Evolutionary conservation across 1,139 yeast species (phyloP), one percentile per base, ranked within the genome.

Genomic region (Hemisphaericaspora lyxosophila): DNA sequence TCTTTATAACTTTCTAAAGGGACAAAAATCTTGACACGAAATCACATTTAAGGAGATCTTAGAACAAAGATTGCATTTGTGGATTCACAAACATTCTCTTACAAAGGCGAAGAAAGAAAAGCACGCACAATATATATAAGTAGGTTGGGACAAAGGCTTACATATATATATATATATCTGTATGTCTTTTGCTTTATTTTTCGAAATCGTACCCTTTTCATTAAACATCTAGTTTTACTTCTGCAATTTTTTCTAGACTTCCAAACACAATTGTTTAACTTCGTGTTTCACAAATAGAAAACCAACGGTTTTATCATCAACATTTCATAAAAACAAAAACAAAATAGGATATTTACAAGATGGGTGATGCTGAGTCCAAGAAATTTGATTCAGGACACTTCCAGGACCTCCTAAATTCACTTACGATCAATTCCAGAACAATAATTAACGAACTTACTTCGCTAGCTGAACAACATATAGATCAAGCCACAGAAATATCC

Each of bases 381-480:
- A 25, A 32, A 33, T 63, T 61, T 47, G 57, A 55, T 45, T 54
- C 63, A 34, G 63, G 60, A 23, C 55, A 62, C 42, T 67, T 54
- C 47, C 58, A 55, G 43, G 58, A 54, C 39, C 60, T 61, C 27
- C 60, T 70, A 33, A 48, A 50, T 26, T 59, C 63, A 30, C 58
- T 70, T 25, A 67, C 73, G 33, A 54, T 65, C 43, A 66, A 67
- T 41, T 64, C 72, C 15, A 48, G 70, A 36, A 65, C 70, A 4
- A 54, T 69, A 25, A 69, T 71, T 26, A 60, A 64, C 24, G 71
- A 67, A 40, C 54, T 71, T 35, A 68, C 76, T 14, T 49, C 59
- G 14, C 49, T 67, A 24, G 74, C 75, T 1, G 72, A 65, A 42
- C 50, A 46, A 23, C 48, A 59, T 45, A 53, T 56, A 18, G 63